Conservation (phyloP, 805 yeast species). For the Zygosaccharomyces bailii region DNA sequence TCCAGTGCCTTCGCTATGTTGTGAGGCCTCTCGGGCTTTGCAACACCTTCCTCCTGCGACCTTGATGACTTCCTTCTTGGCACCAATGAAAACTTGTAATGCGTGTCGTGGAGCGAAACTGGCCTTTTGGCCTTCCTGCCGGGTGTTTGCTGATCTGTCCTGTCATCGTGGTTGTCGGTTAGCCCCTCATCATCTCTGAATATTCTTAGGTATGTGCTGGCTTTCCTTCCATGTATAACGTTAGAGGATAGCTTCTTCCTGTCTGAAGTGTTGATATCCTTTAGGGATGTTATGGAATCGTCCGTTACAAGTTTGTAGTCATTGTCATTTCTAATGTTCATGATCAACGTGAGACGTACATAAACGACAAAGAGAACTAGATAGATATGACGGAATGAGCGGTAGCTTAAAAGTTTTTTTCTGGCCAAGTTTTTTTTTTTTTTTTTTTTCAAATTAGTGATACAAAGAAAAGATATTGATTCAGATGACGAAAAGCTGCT, state of each 20-base stretch:
- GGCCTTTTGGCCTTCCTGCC: conserved; percentile 10
- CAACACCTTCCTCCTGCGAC: conserved; percentile 8
- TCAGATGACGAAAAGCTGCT: neutral
- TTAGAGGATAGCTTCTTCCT: conserved; percentile 18
- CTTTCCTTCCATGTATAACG: conserved; percentile 36
- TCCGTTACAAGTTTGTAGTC: conserved; percentile 4
- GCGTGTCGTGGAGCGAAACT: conserved; percentile 15
- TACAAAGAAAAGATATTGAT: neutral
- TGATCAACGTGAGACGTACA: conserved; percentile 6
- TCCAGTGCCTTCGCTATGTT: neutral
- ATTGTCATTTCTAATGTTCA: conserved; percentile 7
- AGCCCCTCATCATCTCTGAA: conserved; percentile 33
- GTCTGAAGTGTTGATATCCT: conserved; percentile 29
- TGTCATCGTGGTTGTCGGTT: conserved; percentile 4
- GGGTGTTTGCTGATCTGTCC: neutral
- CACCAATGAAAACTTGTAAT: conserved; percentile 13
- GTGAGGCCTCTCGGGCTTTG: neutral
- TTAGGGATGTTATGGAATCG: conserved; percentile 16
- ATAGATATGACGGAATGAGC: conserved; percentile 1
- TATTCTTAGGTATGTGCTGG: conserved; percentile 34
- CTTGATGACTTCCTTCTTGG: conserved; percentile 15
- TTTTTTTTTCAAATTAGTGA: neutral
- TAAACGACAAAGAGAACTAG: conserved; percentile 4
- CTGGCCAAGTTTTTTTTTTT: neutral
- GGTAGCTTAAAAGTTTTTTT: neutral